Evolutionary conservation across 495 filamentous ascomycete genomes (phyloP).

Genomic region (Penicillium antarcticum): DNA sequence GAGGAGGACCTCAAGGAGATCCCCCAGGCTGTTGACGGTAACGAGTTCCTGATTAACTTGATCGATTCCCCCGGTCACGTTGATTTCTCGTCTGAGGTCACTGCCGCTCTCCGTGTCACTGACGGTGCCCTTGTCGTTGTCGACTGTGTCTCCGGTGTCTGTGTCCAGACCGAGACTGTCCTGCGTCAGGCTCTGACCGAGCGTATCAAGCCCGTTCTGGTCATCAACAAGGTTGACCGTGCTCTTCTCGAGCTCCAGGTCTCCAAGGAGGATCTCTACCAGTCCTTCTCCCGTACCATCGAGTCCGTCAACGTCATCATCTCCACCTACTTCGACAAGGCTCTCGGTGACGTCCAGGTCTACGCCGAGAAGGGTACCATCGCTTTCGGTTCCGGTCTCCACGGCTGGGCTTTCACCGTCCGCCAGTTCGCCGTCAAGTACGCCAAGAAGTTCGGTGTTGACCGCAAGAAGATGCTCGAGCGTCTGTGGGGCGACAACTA

Average conservation of each 20-base stretch:
- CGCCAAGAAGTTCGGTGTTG: constrained; percentile 99
- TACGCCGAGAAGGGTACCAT: constrained; percentile 95
- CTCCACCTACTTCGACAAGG: constrained; percentile 96
- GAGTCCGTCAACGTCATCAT: constrained; percentile 99
- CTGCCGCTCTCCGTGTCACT: constrained; percentile 98
- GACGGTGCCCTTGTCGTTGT: constrained; percentile 99
- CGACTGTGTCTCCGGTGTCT: constrained; percentile 99
- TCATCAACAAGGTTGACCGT: constrained; percentile 99
- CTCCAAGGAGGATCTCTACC: constrained; percentile 98
- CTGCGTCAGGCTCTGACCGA: constrained; percentile 98
- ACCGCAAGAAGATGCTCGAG: constrained; percentile 99
- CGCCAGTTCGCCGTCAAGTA: constrained; percentile 96
- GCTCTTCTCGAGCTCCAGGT: constrained; percentile 97
- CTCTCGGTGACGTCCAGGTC: constrained; percentile 96
- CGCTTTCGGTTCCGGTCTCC: constrained; percentile 99
- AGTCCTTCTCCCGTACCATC: constrained; percentile 98
- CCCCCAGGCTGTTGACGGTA: constrained; percentile 79
- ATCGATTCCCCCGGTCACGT: constrained; percentile 99
- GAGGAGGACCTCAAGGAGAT: constrained; percentile 94
- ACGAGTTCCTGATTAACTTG: constrained; percentile 99
- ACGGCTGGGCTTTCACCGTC: constrained; percentile 99
- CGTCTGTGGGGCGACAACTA: constrained; percentile 99
- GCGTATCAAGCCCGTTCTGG: constrained; percentile 98
- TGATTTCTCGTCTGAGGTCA: constrained; percentile 99
- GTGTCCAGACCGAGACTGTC: constrained; percentile 98